Evolutionary conservation across 2,329 filamentous ascomycete genomes (phyloP), one percentile per base, ranked within the genome.

Genomic region (Pyricularia pennisetigena): DNA sequence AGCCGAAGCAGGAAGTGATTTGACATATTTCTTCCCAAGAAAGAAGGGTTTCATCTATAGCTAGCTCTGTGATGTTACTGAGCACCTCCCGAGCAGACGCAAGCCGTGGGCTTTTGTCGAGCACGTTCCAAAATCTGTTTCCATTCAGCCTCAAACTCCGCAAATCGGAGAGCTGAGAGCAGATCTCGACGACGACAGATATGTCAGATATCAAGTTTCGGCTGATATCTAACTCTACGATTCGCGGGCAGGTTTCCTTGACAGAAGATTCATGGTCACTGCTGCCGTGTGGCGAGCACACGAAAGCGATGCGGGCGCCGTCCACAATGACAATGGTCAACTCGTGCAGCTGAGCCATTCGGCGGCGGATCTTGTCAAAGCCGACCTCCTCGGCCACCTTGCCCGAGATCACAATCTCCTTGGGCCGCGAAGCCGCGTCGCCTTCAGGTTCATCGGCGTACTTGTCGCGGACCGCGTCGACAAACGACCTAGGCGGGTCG

Each of bases 301-400:
- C 77, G 35, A 72, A 74, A 10, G 75, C 78, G 70, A 98, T 85
- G 66, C 86, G 82, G 74, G 92, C 79, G 16, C 90, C 89, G 78
- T 98, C 94, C 8, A 99, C 82, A 57, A 98, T 87, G 66, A 96
- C 88, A 68, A 94, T 88, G 72, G 85, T 89, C 69, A 98, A 83
- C 73, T 95, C 91, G 68, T 89, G 82, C 35, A 98, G 82, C 74
- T 90, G 83, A 72, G 93, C 90, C 74, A 96, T 88, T 78, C 94
- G 88, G 72, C 85, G 85, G 62, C 90, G 87, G 72, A 97, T 92
- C 82, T 97, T 97, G 72, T 97, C 93, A 73, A 98, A 98, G 32
- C 95, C 95, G 41, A 98, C 87, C 79, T 98, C 94, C 79, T 98
- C 91, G 5, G 92, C 94, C 23, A 94, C 86, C 79, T 98, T 98